Percentiles rank a stretch among this genome's conserved stretches.
Conservation (phyloP, 768 basidiomycete genomes). For the Naganishia friedmannii region DNA sequence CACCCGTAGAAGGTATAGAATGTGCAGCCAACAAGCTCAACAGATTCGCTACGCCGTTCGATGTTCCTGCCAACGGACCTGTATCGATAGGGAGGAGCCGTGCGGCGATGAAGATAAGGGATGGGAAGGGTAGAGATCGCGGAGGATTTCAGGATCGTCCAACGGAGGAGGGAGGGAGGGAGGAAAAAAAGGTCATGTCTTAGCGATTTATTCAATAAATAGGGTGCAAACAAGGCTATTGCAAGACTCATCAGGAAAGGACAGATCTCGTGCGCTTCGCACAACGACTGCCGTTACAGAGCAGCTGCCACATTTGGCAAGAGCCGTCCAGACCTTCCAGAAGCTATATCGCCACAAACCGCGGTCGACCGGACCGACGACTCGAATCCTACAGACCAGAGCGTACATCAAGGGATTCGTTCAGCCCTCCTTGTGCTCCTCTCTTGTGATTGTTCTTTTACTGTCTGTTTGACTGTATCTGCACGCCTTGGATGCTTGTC, state of each 20-base stretch:
- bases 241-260: constrained; percentile 1
- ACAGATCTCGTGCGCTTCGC: background rate
- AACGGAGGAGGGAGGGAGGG: background rate
- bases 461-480: background rate
- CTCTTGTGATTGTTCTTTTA: background rate
- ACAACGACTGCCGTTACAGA: background rate
- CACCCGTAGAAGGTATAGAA: background rate
- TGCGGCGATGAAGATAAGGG: background rate
- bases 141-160: background rate
- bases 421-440: background rate
- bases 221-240: background rate
- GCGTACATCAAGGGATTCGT: background rate
- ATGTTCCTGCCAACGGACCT: background rate
- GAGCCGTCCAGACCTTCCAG: background rate
- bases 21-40: constrained; percentile 19
- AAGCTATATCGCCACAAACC: background rate
- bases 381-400: too few species aligned
- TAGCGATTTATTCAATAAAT: background rate
- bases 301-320: background rate
- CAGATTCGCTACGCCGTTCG: constrained; percentile 6
- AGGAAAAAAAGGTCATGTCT: background rate
- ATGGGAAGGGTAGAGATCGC: background rate
- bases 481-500: too few species aligned
- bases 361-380: too few species aligned
- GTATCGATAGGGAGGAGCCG: background rate